Conservation (phyloP, 306 rosid genomes). For the Cucurbita maxima region DNA sequence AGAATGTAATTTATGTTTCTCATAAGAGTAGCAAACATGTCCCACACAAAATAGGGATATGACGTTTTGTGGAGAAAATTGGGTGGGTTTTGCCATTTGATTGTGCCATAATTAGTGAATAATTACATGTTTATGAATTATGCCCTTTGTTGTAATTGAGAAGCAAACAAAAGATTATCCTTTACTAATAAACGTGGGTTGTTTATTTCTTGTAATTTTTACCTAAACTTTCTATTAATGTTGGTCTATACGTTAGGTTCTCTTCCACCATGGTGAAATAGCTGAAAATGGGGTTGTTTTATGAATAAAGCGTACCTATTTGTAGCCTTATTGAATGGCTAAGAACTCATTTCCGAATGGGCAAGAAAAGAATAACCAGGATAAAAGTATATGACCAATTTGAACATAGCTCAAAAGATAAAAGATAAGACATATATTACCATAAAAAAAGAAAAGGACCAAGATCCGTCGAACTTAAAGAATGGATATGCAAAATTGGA, state of each 20-base stretch:
- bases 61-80: background rate
- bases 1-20: slow-evolving; percentile 3
- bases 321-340: background rate
- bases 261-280: background rate
- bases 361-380: background rate
- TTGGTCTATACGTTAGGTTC: background rate
- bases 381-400: too few relatives aligned
- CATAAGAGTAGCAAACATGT: slow-evolving; percentile 2
- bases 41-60: slow-evolving; percentile 34
- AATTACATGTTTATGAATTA: background rate
- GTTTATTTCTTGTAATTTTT: background rate
- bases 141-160: background rate
- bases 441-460: too few relatives aligned
- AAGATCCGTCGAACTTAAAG: too few relatives aligned
- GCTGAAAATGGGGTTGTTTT: background rate
- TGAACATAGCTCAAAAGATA: too few relatives aligned
- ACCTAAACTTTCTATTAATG: background rate
- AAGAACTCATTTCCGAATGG: background rate
- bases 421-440: too few relatives aligned
- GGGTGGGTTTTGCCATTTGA: background rate
- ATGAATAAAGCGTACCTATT: background rate
- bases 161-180: background rate
- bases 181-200: background rate
- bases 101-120: background rate
- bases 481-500: background rate